Percentiles rank a stretch among this genome's conserved stretches.
phyloP scores from a whole-genome alignment of 768 basidiomycete species.

The Boletus sp. region DNA sequence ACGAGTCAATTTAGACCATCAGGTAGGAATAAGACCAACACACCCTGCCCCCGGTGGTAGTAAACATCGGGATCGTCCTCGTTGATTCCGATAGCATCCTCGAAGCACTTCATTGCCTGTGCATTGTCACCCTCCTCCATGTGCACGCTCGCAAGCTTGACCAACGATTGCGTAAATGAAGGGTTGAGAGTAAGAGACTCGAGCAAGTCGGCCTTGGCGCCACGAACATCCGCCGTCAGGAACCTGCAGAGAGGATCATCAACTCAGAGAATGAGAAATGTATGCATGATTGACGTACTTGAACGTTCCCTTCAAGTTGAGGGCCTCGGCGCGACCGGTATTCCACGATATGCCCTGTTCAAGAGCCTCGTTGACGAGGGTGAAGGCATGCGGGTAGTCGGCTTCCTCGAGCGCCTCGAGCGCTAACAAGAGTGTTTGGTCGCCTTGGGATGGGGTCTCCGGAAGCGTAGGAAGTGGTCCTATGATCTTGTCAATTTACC shows the following conservation, averaged over 20 bases:
- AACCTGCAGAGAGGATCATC: constrained; percentile 51
- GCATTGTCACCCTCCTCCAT: constrained; percentile 90
- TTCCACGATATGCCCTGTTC: constrained; percentile 82
- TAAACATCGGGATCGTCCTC: constrained; percentile 90
- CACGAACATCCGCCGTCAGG: constrained; percentile 77
- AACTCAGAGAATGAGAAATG: neutral
- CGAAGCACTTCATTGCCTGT: constrained; percentile 87
- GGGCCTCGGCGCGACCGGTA: constrained; percentile 75
- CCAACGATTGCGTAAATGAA: constrained; percentile 79
- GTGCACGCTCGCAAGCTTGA: constrained; percentile 94
- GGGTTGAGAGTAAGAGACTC: constrained; percentile 68
- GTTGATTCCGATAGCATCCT: constrained; percentile 80
- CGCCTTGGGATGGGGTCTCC: constrained; percentile 71
- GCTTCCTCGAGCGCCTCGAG: constrained; percentile 80
- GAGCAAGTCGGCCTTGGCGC: constrained; percentile 80
- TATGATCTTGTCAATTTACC: constrained; percentile 25
- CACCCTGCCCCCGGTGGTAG: constrained; percentile 97
- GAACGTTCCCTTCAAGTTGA: constrained; percentile 95
- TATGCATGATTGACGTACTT: constrained; percentile 51
- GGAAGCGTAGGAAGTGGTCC: constrained; percentile 71
- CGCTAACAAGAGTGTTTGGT: constrained; percentile 76
- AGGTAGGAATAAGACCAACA: neutral
- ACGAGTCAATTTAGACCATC: neutral
- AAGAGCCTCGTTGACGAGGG: constrained; percentile 79
- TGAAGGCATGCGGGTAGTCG: constrained; percentile 79